Percentiles rank a stretch among this genome's conserved stretches.
phyloP scores from a whole-genome alignment of 768 basidiomycete genomes.

The Neoboletus subvelutipes region DNA sequence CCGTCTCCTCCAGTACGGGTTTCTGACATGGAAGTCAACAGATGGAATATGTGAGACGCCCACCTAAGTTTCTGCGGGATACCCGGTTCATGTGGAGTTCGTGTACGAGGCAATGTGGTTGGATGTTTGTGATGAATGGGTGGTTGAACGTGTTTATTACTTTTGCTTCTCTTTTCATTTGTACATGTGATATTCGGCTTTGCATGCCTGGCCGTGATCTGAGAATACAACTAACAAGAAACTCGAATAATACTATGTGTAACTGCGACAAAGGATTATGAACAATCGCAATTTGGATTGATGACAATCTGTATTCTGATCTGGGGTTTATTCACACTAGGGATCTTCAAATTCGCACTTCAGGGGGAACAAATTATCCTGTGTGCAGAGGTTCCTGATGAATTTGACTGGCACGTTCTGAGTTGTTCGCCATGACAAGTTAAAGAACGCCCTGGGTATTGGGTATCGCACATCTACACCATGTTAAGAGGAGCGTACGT shows the following conservation, averaged over 20 bases:
- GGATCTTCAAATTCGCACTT: neutral
- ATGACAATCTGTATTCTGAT: neutral
- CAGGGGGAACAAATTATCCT: neutral
- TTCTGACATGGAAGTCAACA: conserved; percentile 5
- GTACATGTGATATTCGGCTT: neutral
- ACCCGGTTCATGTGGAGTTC: neutral
- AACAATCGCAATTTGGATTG: neutral
- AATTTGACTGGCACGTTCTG: neutral
- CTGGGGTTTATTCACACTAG: neutral
- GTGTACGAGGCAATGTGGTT: neutral
- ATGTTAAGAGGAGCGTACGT: conserved; percentile 1
- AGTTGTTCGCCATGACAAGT: neutral
- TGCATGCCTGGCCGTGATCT: neutral
- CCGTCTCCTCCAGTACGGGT: conserved; percentile 23
- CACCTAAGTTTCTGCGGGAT: neutral
- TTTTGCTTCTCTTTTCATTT: conserved; percentile 4
- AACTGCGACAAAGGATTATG: neutral
- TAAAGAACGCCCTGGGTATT: neutral
- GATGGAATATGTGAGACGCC: conserved; percentile 3
- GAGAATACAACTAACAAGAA: neutral
- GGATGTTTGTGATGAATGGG: neutral
- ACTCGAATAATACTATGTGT: no score
- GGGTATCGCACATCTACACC: conserved; percentile 2
- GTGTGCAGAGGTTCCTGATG: no score
- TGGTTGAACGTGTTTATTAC: neutral